phyloP scores from a whole-genome alignment of 2,329 filamentous ascomycete species.

The Acephala macrosclerotiorum region DNA sequence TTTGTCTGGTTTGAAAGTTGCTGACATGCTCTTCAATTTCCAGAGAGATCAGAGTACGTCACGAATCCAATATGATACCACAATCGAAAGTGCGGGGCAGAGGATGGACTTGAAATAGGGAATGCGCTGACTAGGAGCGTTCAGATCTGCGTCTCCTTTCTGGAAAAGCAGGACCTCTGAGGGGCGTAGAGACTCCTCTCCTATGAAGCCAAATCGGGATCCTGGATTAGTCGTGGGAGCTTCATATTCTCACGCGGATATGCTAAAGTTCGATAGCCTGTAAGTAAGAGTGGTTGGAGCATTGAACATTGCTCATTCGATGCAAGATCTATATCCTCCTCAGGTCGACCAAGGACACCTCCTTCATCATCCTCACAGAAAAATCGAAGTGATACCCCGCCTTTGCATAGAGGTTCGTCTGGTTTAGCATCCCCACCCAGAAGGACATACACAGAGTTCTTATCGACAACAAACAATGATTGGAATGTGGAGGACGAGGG shows the following conservation, averaged over 20 bases:
- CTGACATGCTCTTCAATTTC: slow-evolving; percentile 30
- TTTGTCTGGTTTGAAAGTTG: slow-evolving; percentile 15
- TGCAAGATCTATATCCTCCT: slow-evolving; percentile 64
- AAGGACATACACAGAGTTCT: slow-evolving; percentile 80
- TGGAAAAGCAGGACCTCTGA: slow-evolving; percentile 71
- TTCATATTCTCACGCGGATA: slow-evolving; percentile 95
- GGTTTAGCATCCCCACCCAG: slow-evolving; percentile 68
- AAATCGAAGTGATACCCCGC: slow-evolving; percentile 62
- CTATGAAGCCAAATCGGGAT: slow-evolving; percentile 64
- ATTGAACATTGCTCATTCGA: slow-evolving; percentile 15
- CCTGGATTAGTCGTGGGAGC: slow-evolving; percentile 85
- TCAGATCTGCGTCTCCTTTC: slow-evolving; percentile 86
- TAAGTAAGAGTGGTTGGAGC: slow-evolving; percentile 51
- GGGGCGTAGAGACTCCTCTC: slow-evolving; percentile 60
- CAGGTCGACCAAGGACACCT: slow-evolving; percentile 78
- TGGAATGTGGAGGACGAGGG: slow-evolving; percentile 80
- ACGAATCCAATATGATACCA: slow-evolving; percentile 9
- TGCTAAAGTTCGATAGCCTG: slow-evolving; percentile 86
- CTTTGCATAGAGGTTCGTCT: slow-evolving; percentile 58
- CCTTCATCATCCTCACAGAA: slow-evolving; percentile 65
- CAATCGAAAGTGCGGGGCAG: slow-evolving; percentile 14
- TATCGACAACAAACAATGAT: slow-evolving; percentile 82
- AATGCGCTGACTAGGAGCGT: slow-evolving; percentile 39
- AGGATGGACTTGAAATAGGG: slow-evolving; percentile 1
- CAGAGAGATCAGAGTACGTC: slow-evolving; percentile 71